Conservation (phyloP, 2,329 filamentous ascomycete species). For the Calycina marina region DNA sequence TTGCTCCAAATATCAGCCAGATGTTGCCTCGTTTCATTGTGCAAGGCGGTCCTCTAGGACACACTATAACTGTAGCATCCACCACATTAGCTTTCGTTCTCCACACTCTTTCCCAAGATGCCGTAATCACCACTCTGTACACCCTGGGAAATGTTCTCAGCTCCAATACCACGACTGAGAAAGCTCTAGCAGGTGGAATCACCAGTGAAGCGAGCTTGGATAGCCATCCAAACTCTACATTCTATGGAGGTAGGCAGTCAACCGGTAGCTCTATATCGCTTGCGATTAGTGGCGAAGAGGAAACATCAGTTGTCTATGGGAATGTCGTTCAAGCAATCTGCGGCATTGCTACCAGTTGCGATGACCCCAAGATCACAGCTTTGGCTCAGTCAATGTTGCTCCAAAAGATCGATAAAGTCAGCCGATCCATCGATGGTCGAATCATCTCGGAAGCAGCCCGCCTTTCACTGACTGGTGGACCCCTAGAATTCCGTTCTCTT, state of each 20-base stretch:
- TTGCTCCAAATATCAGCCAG: constrained; percentile 62
- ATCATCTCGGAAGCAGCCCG: constrained; percentile 74
- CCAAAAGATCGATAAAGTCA: constrained; percentile 88
- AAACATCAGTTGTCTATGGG: constrained; percentile 60
- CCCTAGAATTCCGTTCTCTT: constrained; percentile 71
- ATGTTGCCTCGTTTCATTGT: constrained; percentile 79
- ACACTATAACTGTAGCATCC: constrained; percentile 65
- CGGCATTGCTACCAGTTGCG: constrained; percentile 66
- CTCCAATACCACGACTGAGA: constrained; percentile 42
- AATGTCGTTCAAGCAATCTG: constrained; percentile 95
- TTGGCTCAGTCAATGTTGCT: constrained; percentile 88
- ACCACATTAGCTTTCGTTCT: constrained; percentile 71
- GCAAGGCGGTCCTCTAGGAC: constrained; percentile 56
- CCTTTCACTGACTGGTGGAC: constrained; percentile 62
- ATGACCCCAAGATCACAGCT: constrained; percentile 84
- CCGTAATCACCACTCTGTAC: constrained; percentile 88
- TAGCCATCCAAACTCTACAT: constrained; percentile 28
- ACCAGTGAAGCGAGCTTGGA: constrained; percentile 40
- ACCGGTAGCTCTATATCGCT: constrained; percentile 71
- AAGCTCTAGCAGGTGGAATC: constrained; percentile 22
- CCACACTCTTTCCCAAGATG: constrained; percentile 74
- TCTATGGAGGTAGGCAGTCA: constrained; percentile 41
- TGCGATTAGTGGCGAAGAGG: constrained; percentile 59
- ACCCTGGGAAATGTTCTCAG: constrained; percentile 92
- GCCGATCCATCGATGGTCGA: constrained; percentile 61